Conservation (phyloP, 306 rosid genomes). For the Cucurbita moschata region DNA sequence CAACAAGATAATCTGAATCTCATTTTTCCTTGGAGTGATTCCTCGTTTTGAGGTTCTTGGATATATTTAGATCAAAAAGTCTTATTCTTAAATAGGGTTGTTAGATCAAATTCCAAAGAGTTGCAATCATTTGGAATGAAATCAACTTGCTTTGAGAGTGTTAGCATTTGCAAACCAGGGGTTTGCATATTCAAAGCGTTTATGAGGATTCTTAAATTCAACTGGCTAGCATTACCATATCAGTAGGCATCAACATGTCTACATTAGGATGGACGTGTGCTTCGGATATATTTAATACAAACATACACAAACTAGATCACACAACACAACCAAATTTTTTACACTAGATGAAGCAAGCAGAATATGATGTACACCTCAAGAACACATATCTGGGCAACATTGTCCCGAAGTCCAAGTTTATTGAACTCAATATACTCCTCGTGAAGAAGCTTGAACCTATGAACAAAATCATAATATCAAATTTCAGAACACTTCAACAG, state of each 20-base stretch:
- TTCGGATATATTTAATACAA: neutral
- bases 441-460: constrained; percentile 62
- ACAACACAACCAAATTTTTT: neutral
- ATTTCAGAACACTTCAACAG: neutral
- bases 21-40: too few species aligned
- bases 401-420: constrained; percentile 88
- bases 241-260: neutral
- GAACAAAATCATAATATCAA: neutral
- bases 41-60: too few species aligned
- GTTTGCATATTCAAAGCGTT: too few species aligned
- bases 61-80: too few species aligned
- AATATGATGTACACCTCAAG: constrained; percentile 44
- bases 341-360: neutral
- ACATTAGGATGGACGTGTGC: neutral
- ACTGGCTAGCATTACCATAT: too few species aligned
- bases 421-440: constrained; percentile 76
- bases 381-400: constrained; percentile 86
- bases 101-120: too few species aligned
- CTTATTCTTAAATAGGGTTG: too few species aligned
- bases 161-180: too few species aligned
- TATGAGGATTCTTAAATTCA: too few species aligned
- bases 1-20: too few species aligned
- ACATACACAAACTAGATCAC: neutral
- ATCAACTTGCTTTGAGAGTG: too few species aligned
- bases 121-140: too few species aligned